Evolutionary conservation across 2,329 filamentous ascomycete genomes (phyloP).

Genomic region (Graphilbum sp.): DNA sequence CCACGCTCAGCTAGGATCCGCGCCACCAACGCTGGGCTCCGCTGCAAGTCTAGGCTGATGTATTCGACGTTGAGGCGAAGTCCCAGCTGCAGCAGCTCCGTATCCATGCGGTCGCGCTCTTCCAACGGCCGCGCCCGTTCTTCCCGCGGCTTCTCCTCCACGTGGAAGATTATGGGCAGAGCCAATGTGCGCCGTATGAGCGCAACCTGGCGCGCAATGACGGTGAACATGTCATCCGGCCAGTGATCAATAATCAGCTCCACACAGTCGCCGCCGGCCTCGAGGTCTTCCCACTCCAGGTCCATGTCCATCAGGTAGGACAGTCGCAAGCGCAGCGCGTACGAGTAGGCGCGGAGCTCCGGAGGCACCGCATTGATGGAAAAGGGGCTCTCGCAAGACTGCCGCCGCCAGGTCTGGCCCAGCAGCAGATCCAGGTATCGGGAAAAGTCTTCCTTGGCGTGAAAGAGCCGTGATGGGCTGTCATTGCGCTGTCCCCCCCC

Average conservation of each 20-base stretch:
- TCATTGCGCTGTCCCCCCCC: too few species aligned
- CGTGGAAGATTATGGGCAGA: conserved; percentile 39
- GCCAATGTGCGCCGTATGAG: conserved; percentile 38
- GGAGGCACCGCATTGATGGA: conserved; percentile 41
- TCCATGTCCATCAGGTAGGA: conserved; percentile 37
- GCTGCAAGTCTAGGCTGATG: conserved; percentile 43
- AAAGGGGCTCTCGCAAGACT: conserved; percentile 42
- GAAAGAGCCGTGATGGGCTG: conserved; percentile 40
- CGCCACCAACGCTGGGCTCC: conserved; percentile 30
- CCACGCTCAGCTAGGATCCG: conserved; percentile 36
- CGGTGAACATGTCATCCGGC: conserved; percentile 29
- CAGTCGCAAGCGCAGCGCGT: conserved; percentile 44
- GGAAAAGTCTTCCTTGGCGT: conserved; percentile 43
- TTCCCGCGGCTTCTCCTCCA: conserved; percentile 32
- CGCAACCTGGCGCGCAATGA: conserved; percentile 38
- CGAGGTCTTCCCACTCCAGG: conserved; percentile 33
- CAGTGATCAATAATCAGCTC: conserved; percentile 44
- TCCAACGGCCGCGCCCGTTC: conserved; percentile 21
- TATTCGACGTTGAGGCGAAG: conserved; percentile 51
- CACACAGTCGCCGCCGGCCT: conserved; percentile 42
- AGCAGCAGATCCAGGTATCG: conserved; percentile 41
- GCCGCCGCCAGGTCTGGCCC: conserved; percentile 30
- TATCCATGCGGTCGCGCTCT: conserved; percentile 28
- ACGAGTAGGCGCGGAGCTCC: conserved; percentile 41
- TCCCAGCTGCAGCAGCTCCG: conserved; percentile 44